Evolutionary conservation across 306 rosid species (phyloP), one percentile per base, ranked within the genome.

Genomic region (Quercus engelmannii): DNA sequence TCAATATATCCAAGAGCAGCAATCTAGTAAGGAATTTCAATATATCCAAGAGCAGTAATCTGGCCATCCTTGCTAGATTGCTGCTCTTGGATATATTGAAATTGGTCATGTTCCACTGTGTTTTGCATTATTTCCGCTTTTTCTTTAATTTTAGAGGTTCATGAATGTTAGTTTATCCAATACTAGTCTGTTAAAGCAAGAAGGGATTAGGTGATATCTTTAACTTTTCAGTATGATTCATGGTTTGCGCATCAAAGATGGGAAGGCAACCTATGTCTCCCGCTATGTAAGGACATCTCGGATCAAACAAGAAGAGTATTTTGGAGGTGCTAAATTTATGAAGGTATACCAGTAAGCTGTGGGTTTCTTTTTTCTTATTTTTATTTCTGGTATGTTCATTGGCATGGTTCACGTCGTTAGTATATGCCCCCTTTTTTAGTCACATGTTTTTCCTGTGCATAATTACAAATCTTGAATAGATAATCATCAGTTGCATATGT

Each of bases 171-270:
- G 62, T 51, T 11, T 35, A 67, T 73, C 61, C 73, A 75, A 20
- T 70, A 15, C 72, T 8, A 67, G 35, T 19, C 72, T 57, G 59
- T 74, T 57, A 46, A 43, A 31, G 76, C 72, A 49, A 38, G 41
- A 74, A 11, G 55, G 62, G 43, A 75, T 78, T 73, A 65, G 74
- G 52, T 71, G 76, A 72, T 58, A 31, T 75, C 52, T 43, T 77
- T 71, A 64, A 55, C 58, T 67, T 80, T 86, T 85, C 89, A 95
- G 98, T 86, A 95, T 95, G 98, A 85, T 95, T 76, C 99, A 95
- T 83, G 99, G 99, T 74, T 61, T 95, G 87, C 97, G 94, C 59
- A 90, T 95, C 90, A 95, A 93, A 86, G 93, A 95, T 84, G 99
- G 99, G 72, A 95, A 90, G 83, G 98, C 96, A 41, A 56, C 92